A percentile compares a stretch with the other conserved stretches of the same genome.
Conservation (phyloP, 352 stramenopile species). For the Globisporangium paddicum region DNA sequence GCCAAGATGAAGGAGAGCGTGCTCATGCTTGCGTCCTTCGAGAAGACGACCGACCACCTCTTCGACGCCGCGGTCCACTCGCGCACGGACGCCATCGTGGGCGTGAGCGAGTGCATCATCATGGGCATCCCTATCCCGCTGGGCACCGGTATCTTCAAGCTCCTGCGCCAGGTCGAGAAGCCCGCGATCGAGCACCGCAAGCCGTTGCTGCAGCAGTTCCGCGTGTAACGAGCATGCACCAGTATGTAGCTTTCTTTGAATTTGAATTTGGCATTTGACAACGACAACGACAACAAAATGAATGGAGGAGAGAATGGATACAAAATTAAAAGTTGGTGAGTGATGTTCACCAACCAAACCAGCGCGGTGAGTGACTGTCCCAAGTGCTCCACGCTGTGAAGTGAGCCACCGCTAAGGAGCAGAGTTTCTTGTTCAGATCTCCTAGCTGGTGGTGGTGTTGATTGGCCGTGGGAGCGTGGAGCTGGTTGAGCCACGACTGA, state of each 20-base stretch:
- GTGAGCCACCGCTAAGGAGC: too few species aligned
- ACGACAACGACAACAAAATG: not conserved
- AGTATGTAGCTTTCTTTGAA: too few species aligned
- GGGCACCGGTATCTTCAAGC: slow-evolving; percentile 98
- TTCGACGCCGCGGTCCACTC: slow-evolving; percentile 99
- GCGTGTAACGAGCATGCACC: too few species aligned
- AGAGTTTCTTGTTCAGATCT: not conserved
- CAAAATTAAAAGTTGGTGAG: not conserved
- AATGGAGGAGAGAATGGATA: not conserved
- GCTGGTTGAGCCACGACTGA: too few species aligned
- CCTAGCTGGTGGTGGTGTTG: not conserved
- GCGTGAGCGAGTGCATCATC: slow-evolving; percentile 99
- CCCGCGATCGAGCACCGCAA: slow-evolving; percentile 57
- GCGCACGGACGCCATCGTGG: slow-evolving; percentile 97
- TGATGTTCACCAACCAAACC: not conserved
- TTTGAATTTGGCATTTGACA: not conserved
- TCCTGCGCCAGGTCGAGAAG: slow-evolving; percentile 86
- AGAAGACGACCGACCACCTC: slow-evolving; percentile 99
- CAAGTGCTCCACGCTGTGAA: too few species aligned
- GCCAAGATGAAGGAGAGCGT: slow-evolving; percentile 99
- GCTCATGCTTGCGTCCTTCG: slow-evolving; percentile 98
- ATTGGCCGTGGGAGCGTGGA: not conserved
- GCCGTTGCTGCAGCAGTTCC: slow-evolving; percentile 40
- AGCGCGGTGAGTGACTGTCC: too few species aligned
- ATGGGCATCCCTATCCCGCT: slow-evolving; percentile 99